phyloP scores from a whole-genome alignment of 441 rosid genomes.

The Bocquillonia castaneifolia region DNA sequence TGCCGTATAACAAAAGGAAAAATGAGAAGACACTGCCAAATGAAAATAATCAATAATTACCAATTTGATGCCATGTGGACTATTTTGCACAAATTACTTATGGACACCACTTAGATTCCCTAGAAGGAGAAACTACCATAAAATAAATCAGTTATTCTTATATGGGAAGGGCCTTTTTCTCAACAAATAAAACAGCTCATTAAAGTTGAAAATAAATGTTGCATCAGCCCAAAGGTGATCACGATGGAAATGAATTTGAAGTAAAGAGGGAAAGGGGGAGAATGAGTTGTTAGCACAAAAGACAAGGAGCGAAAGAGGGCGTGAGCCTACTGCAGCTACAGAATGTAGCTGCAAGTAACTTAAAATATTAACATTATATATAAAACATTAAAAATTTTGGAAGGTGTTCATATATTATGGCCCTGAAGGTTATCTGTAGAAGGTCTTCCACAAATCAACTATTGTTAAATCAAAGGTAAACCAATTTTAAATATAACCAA shows the following conservation, averaged over 20 bases:
- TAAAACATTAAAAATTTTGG: not conserved
- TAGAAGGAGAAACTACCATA: not conserved
- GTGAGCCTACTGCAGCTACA: no score
- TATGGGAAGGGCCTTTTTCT: not conserved
- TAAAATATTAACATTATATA: not conserved
- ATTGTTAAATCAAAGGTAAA: not conserved
- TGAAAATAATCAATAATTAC: not conserved
- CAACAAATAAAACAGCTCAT: not conserved
- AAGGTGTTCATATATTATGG: not conserved
- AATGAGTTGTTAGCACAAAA: not conserved
- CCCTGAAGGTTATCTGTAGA: not conserved
- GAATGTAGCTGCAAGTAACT: not conserved
- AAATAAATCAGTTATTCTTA: not conserved
- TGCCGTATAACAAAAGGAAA: not conserved
- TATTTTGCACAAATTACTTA: not conserved
- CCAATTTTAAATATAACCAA: not conserved
- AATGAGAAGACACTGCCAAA: not conserved
- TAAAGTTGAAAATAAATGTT: not conserved
- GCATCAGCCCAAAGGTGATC: not conserved
- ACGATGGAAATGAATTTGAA: not conserved
- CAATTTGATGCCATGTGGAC: not conserved
- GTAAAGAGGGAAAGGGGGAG: no score
- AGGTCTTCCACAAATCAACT: not conserved
- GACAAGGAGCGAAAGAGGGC: no score
- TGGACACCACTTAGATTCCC: not conserved